phyloP scores from a whole-genome alignment of 257 asterid genomes.

The Salvia miltiorrhiza region DNA sequence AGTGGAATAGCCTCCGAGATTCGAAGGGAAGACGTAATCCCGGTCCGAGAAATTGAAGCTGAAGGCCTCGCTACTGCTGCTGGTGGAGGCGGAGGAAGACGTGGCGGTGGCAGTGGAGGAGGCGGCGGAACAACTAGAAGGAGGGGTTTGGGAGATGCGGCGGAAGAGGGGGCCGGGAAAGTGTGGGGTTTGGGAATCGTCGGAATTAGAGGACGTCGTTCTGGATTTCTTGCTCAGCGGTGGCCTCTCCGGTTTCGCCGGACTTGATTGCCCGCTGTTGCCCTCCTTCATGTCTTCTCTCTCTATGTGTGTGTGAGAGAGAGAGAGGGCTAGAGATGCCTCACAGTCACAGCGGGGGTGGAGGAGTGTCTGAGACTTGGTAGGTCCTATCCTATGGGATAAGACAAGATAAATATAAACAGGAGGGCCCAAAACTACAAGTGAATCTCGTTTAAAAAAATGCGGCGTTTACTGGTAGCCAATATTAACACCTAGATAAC shows the following conservation, averaged over 20 bases:
- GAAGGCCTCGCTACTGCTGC: slow-evolving; percentile 32
- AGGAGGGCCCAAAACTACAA: too few species aligned
- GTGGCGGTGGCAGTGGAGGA: slow-evolving; percentile 17
- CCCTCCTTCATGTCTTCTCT: slow-evolving; percentile 31
- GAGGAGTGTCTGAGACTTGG: too few species aligned
- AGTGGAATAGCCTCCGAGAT: slow-evolving; percentile 82
- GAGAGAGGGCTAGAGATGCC: not conserved
- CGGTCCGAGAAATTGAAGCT: slow-evolving; percentile 70
- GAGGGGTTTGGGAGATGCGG: slow-evolving; percentile 46
- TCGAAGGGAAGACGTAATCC: slow-evolving; percentile 87
- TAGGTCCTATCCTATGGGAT: too few species aligned
- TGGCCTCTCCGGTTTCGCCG: slow-evolving; percentile 47
- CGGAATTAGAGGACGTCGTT: slow-evolving; percentile 33
- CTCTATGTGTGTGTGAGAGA: not conserved
- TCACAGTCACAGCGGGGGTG: not conserved
- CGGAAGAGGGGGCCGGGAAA: slow-evolving; percentile 53
- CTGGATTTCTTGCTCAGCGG: slow-evolving; percentile 64
- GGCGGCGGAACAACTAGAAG: slow-evolving; percentile 25
- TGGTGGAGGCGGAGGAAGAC: slow-evolving; percentile 21
- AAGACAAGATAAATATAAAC: too few species aligned
- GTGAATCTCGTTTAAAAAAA: too few species aligned
- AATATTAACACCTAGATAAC: too few species aligned
- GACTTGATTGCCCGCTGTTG: slow-evolving; percentile 35
- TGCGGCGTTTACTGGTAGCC: too few species aligned
- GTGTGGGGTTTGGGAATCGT: slow-evolving; percentile 41